Percentiles rank a stretch among this genome's conserved stretches.
These are phyloP conservation scores for Mimosa pudica DNA, from an alignment of 306 rosid species.

Conservation along the genomic window DNA sequence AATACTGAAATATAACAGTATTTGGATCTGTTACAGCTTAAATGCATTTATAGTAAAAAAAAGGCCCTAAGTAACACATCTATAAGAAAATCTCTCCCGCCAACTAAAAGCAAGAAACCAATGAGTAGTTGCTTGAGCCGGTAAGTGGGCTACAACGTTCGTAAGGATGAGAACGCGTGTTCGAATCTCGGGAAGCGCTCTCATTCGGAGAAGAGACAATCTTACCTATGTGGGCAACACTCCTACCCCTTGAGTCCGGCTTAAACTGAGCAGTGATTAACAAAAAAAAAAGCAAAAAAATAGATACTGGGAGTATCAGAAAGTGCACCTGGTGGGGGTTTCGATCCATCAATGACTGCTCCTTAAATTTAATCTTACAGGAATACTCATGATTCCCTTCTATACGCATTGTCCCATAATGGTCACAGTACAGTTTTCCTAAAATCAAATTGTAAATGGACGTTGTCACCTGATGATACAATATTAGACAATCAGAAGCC, in stretches of 20 bases:
- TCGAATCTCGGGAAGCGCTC: too few species aligned
- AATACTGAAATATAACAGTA: not conserved
- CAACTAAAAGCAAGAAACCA: too few species aligned
- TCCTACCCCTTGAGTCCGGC: too few species aligned
- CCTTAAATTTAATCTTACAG: constrained; percentile 73
- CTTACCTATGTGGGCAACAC: too few species aligned
- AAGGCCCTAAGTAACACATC: not conserved
- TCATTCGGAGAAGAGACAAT: too few species aligned
- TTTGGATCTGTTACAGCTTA: not conserved
- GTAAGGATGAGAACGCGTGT: too few species aligned
- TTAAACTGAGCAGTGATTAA: too few species aligned
- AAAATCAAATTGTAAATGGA: constrained; percentile 81
- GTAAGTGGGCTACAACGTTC: too few species aligned
- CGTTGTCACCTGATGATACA: constrained; percentile 64
- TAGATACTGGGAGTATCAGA: constrained; percentile 10
- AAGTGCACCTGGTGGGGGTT: constrained; percentile 69
- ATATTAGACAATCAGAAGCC: constrained; percentile 25
- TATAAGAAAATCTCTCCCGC: not conserved
- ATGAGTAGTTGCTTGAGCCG: too few species aligned
- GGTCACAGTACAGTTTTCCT: constrained; percentile 77
- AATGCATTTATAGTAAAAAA: not conserved
- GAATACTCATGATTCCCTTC: constrained; percentile 63
- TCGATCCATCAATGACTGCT: constrained; percentile 71
- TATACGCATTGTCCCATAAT: constrained; percentile 78
- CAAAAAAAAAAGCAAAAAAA: not conserved